Percentiles rank a stretch among this genome's conserved stretches.
These are phyloP conservation scores for Colletotrichum plurivorum DNA, from an alignment of 2,329 filamentous ascomycete genomes.

Conservation along the genomic window DNA sequence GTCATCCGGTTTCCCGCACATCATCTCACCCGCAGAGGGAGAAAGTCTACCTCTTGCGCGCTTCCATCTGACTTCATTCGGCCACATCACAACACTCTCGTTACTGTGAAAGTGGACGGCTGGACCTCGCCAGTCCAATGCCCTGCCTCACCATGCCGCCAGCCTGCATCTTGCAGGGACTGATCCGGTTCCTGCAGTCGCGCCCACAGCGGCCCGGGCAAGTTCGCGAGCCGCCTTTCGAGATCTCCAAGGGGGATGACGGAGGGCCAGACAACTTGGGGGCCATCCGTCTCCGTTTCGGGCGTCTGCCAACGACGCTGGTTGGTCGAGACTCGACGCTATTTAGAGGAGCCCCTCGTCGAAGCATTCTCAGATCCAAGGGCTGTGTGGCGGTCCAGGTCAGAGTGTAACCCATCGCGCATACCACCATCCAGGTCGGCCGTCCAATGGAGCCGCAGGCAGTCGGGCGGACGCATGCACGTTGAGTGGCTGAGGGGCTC, in stretches of 20 bases:
- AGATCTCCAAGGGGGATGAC: conserved; percentile 25
- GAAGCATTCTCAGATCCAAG: conserved; percentile 32
- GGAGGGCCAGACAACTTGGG: conserved; percentile 30
- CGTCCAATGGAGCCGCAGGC: conserved; percentile 27
- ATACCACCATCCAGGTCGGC: conserved; percentile 28
- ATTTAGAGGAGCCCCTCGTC: conserved; percentile 34
- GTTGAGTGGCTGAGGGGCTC: conserved; percentile 36
- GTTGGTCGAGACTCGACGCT: conserved; percentile 36
- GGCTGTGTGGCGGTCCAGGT: conserved; percentile 33
- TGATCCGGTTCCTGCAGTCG: conserved; percentile 40
- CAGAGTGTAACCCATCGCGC: conserved; percentile 35
- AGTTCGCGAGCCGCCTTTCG: conserved; percentile 35
- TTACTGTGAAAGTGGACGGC: conserved; percentile 25
- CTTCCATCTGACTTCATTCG: conserved; percentile 29
- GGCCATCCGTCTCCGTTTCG: conserved; percentile 26
- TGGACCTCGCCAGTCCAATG: conserved; percentile 26
- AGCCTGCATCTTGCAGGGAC: conserved; percentile 31
- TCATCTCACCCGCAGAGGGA: neutral
- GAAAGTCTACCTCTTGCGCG: conserved; percentile 17
- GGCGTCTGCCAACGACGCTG: conserved; percentile 32
- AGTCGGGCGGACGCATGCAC: conserved; percentile 22
- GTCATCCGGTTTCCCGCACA: conserved; percentile 21
- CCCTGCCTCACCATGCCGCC: conserved; percentile 39
- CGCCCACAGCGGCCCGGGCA: conserved; percentile 28
- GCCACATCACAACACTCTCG: conserved; percentile 18